These are phyloP conservation scores for Schwanniomyces vanrijiae DNA, from an alignment of 805 yeast species.

Conservation along the genomic window DNA sequence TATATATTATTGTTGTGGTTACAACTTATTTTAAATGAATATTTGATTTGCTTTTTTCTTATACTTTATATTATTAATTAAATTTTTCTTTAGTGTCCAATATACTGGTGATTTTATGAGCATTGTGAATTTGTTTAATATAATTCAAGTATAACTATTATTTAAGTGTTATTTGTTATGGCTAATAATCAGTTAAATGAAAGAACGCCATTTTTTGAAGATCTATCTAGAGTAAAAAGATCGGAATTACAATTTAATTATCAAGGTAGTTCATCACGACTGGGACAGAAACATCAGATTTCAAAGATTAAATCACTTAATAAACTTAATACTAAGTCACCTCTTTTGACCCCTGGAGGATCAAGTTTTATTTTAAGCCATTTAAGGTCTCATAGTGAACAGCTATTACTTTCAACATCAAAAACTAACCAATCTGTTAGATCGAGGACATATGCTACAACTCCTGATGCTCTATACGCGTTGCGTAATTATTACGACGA, in stretches of 20 bases:
- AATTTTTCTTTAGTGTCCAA: too few relatives aligned
- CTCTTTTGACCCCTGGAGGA: conserved; percentile 11
- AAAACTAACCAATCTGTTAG: conserved; percentile 12
- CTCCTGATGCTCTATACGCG: conserved; percentile 17
- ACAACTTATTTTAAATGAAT: too few relatives aligned
- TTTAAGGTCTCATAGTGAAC: background rate
- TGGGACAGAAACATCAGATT: background rate
- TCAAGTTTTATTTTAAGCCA: background rate
- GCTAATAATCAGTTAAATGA: background rate
- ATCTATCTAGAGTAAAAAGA: background rate
- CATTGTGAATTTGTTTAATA: background rate
- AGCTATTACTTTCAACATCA: conserved; percentile 10
- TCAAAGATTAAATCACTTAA: conserved; percentile 16
- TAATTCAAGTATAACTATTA: too few relatives aligned
- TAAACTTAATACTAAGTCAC: conserved; percentile 19
- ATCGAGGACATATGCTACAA: conserved; percentile 12
- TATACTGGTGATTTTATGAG: too few relatives aligned
- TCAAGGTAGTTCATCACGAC: background rate
- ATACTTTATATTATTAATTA: too few relatives aligned
- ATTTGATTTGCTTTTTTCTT: too few relatives aligned
- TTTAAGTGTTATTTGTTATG: background rate
- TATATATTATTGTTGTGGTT: background rate
- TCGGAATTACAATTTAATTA: background rate
- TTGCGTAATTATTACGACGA: conserved; percentile 51
- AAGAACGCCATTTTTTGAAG: background rate